Conservation (phyloP, 1,139 yeast species). For the Hyphopichia fennica region DNA sequence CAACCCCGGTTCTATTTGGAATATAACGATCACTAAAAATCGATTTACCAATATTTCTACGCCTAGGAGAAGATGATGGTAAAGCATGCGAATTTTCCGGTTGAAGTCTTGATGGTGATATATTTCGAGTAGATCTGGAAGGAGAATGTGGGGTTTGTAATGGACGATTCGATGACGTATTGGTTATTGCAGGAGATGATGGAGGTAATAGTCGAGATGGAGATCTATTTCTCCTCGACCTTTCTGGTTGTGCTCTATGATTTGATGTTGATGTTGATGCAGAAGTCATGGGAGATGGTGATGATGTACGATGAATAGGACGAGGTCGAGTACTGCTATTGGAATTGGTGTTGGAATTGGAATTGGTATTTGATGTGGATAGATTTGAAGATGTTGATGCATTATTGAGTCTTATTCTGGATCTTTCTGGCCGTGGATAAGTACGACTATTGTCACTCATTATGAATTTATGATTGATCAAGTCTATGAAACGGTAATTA, state of each 20-base stretch:
- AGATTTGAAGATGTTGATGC: not conserved
- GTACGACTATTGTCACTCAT: too few species aligned
- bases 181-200: not conserved
- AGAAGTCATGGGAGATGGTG: not conserved
- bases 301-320: not conserved
- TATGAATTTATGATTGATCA: too few species aligned
- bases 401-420: not conserved
- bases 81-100: conserved; percentile 29
- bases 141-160: conserved; percentile 38
- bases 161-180: not conserved
- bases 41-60: conserved; percentile 40
- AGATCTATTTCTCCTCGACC: not conserved
- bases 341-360: not conserved
- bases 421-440: not conserved
- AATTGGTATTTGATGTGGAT: not conserved
- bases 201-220: not conserved
- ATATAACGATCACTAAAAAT: conserved; percentile 81
- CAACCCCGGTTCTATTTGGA: conserved; percentile 83
- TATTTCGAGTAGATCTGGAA: conserved; percentile 35
- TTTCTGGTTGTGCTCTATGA: not conserved
- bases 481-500: too few species aligned
- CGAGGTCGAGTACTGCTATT: not conserved
- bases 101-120: conserved; percentile 21
- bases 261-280: not conserved
- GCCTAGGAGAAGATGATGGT: conserved; percentile 38